phyloP scores from a whole-genome alignment of 1,284 basidiomycete genomes.

The Rhodofomes roseus region DNA sequence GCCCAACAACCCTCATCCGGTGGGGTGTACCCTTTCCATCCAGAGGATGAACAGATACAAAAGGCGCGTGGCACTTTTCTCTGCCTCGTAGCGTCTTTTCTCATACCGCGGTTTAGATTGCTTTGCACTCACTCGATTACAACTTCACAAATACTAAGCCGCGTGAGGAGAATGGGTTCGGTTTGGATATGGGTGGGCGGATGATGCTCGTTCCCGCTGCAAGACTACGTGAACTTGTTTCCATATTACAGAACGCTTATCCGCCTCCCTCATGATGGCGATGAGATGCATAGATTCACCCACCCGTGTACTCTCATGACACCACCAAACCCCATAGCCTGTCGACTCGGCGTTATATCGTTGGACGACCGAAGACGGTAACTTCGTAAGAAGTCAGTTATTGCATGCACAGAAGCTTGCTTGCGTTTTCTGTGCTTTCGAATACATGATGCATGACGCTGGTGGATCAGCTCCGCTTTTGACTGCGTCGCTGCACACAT shows the following conservation, averaged over 20 bases:
- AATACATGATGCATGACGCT: no score
- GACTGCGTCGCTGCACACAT: no score
- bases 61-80: constrained; percentile 38
- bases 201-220: constrained; percentile 65
- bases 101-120: constrained; percentile 46
- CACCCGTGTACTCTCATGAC: no score
- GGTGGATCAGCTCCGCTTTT: no score
- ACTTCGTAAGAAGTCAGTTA: no score
- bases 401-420: no score
- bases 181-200: constrained; percentile 74
- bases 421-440: no score
- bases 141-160: constrained; percentile 58
- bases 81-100: background rate
- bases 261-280: constrained; percentile 23
- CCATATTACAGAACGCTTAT: constrained; percentile 25
- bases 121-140: constrained; percentile 63
- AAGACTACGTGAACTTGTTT: constrained; percentile 38
- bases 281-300: no score
- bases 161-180: constrained; percentile 72
- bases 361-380: no score
- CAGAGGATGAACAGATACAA: constrained; percentile 78
- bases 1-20: constrained; percentile 32
- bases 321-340: no score
- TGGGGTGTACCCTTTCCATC: constrained; percentile 75
- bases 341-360: no score